Percentiles rank a stretch among this genome's conserved stretches.
These are phyloP conservation scores for Tetracentron sinense DNA, from an alignment of 164 flowering plant genomes.

Conservation along the genomic window DNA sequence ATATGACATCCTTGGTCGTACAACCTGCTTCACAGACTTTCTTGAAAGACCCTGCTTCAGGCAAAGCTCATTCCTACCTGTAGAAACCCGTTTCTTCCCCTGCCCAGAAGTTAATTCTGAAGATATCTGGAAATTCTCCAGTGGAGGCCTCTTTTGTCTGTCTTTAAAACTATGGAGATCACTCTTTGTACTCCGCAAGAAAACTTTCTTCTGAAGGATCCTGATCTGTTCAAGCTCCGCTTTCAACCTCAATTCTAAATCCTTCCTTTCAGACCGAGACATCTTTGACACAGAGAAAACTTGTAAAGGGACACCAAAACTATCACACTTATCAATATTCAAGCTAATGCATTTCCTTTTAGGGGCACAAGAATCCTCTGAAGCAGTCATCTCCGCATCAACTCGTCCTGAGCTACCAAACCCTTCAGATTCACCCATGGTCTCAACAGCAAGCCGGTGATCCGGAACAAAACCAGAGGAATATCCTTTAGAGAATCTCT, in stretches of 20 bases:
- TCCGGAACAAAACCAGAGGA: constrained; percentile 63
- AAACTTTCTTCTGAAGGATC: constrained; percentile 41
- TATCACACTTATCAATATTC: constrained; percentile 43
- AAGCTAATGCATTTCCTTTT: constrained; percentile 58
- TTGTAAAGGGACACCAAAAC: constrained; percentile 54
- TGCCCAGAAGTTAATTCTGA: constrained; percentile 21
- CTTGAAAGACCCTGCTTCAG: constrained; percentile 33
- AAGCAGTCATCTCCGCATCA: constrained; percentile 51
- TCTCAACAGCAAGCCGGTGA: constrained; percentile 58
- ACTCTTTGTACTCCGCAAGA: constrained; percentile 16
- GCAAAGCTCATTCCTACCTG: constrained; percentile 27
- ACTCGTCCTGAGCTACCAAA: constrained; percentile 62
- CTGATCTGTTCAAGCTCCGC: constrained; percentile 67
- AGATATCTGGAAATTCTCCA: constrained; percentile 25
- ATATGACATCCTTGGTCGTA: constrained; percentile 6
- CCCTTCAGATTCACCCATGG: constrained; percentile 75
- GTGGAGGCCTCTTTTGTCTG: constrained; percentile 37
- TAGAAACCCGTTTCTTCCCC: constrained; percentile 37
- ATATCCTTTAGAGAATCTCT: constrained; percentile 54
- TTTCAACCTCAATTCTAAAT: constrained; percentile 45
- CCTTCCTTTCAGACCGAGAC: constrained; percentile 55
- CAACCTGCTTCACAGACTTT: constrained; percentile 19
- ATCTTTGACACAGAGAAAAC: constrained; percentile 57
- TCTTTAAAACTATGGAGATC: constrained; percentile 43
- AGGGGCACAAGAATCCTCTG: constrained; percentile 57